phyloP scores from a whole-genome alignment of 345 rosid genomes.

The Brassica carinata region DNA sequence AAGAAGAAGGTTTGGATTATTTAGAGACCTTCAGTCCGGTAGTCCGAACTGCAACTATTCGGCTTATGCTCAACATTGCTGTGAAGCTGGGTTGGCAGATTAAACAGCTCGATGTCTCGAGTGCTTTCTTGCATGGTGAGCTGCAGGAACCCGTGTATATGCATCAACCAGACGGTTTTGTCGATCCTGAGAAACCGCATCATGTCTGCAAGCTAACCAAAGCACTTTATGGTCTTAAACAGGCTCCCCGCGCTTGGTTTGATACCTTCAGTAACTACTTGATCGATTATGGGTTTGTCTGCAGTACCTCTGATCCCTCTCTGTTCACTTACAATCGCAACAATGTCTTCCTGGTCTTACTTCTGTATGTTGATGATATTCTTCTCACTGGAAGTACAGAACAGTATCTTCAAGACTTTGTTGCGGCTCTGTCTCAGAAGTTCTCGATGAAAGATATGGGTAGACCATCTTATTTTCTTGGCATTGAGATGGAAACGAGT shows the following conservation, averaged over 20 bases:
- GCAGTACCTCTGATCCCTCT: background rate
- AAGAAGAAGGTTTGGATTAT: too few relatives aligned
- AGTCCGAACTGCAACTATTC: background rate
- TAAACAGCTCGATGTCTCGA: background rate
- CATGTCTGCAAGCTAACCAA: background rate
- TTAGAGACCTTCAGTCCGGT: too few relatives aligned
- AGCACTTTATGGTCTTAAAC: background rate
- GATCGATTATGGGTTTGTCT: background rate
- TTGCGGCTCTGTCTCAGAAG: background rate
- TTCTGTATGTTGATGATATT: background rate
- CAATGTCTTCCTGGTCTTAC: background rate
- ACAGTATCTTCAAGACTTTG: background rate
- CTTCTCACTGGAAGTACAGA: background rate
- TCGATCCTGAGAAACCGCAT: background rate
- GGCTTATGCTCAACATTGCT: background rate
- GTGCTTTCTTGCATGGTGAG: background rate
- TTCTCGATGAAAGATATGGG: background rate
- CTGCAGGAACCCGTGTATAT: background rate
- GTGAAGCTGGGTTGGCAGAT: too few relatives aligned
- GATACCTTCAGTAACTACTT: background rate
- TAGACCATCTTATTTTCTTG: background rate
- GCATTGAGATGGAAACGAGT: background rate
- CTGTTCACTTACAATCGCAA: background rate
- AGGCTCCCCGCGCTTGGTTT: background rate
- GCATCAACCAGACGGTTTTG: background rate